These are phyloP conservation scores for Metarhizium brunneum DNA, from an alignment of 2,329 filamentous ascomycete species.

Conservation along the genomic window DNA sequence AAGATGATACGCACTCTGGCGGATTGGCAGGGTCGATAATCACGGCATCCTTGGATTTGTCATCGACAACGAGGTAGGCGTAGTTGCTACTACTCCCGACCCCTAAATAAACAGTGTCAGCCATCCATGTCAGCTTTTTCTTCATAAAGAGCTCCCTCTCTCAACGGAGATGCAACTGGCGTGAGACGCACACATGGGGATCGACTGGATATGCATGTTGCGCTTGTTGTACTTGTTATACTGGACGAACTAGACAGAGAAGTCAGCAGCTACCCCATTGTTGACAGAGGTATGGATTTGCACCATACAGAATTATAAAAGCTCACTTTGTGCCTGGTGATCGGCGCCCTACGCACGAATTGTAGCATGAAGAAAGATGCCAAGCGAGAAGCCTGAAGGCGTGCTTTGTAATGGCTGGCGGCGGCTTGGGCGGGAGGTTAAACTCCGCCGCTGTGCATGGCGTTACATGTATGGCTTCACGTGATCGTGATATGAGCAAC, in stretches of 20 bases:
- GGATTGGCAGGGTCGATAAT: slow-evolving; percentile 77
- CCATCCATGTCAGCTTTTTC: neutral
- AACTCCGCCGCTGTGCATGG: neutral
- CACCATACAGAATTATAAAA: neutral
- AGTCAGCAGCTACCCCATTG: neutral
- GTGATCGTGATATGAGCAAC: neutral
- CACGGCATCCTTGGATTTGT: slow-evolving; percentile 67
- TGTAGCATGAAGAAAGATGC: neutral
- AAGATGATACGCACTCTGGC: slow-evolving; percentile 49
- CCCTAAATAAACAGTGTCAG: slow-evolving; percentile 38
- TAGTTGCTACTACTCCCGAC: slow-evolving; percentile 74
- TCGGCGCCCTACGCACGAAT: neutral
- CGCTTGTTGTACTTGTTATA: slow-evolving; percentile 8
- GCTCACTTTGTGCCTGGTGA: neutral
- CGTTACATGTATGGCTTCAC: neutral
- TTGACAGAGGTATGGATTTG: too few relatives aligned
- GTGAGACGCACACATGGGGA: slow-evolving; percentile 68
- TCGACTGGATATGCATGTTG: slow-evolving; percentile 75
- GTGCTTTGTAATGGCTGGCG: neutral
- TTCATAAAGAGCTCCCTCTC: neutral
- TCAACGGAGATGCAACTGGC: too few relatives aligned
- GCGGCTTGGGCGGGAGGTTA: neutral
- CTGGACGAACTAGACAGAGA: slow-evolving; percentile 1
- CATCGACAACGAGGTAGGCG: slow-evolving; percentile 71
- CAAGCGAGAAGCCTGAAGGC: neutral